phyloP scores from a whole-genome alignment of 768 basidiomycete species.

The Tulasnella sp. region DNA sequence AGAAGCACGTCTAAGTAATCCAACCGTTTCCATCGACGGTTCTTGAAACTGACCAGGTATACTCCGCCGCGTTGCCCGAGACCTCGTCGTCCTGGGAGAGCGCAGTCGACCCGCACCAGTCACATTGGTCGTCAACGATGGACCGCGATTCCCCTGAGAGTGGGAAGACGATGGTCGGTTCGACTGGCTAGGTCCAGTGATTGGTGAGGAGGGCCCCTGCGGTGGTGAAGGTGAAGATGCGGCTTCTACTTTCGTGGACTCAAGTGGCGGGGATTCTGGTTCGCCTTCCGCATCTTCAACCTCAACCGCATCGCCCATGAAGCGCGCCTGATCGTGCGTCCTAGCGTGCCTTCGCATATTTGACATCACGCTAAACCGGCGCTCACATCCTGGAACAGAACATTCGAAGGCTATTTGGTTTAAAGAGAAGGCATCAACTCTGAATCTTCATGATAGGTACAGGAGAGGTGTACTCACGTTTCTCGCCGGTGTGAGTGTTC shows the following conservation, averaged over 20 bases:
- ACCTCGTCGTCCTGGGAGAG: too few species aligned
- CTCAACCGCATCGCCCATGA: slow-evolving; percentile 1
- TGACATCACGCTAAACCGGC: slow-evolving; percentile 20
- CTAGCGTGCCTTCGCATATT: slow-evolving; percentile 21
- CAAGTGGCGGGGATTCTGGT: neutral
- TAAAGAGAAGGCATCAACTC: neutral
- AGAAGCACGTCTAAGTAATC: neutral
- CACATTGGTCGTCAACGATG: too few species aligned
- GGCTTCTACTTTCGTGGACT: neutral
- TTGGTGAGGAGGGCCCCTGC: neutral
- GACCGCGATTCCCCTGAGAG: neutral
- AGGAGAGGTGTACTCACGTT: slow-evolving; percentile 16
- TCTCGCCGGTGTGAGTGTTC: slow-evolving; percentile 19
- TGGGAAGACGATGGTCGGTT: neutral
- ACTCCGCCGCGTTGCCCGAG: too few species aligned
- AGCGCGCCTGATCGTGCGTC: slow-evolving; percentile 8
- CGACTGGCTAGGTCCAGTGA: neutral
- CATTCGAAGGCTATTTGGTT: slow-evolving; percentile 17
- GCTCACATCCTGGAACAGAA: slow-evolving; percentile 17
- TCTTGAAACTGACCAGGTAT: too few species aligned
- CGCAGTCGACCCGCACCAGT: too few species aligned
- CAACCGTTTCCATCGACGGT: neutral
- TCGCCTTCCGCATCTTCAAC: slow-evolving; percentile 10
- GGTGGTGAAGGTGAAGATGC: neutral
- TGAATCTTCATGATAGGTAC: too few species aligned